Base-by-base conservation (phyloP, 2,329 filamentous ascomycete genomes). In the Cercospora citrullina region DNA sequence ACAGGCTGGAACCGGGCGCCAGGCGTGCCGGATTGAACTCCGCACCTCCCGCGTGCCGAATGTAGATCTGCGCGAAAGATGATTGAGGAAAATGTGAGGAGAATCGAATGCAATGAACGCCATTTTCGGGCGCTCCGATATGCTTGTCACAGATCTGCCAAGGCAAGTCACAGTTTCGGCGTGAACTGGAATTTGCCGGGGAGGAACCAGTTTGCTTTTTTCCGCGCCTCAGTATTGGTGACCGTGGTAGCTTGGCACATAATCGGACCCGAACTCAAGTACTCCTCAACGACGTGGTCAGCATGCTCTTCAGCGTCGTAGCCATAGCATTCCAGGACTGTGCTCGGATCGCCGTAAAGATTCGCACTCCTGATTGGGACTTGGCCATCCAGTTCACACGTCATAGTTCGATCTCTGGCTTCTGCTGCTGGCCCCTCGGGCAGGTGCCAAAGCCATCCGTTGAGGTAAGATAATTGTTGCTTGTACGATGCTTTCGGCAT, bases 401-500 rank as follows among this genome's bases (percentile, higher is more conserved):
- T 71, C 80, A 81, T 81, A 5, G 77, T 75, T 10, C 72, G 66
- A 69, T 82, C 78, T 39, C 80, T 75, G 8, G 77, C 78, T 64
- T 75, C 70, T 79, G 79, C 67, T 70, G 71, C 66, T 68, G 74
- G 14, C 68, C 74, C 78, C 33, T 81, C 78, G 8, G 78, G 77
- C 21, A 82, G 68, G 36, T 79, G 77, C 78, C 77, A 75, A 1
- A 75, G 63, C 71, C 72, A 74, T 6, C 80, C 79, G 67, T 80
- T 81, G 23, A 81, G 67, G 64, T 78, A 81, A 0, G 77, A 80
- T 3, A 80, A 74, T 69, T 83, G 80, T 71, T 82, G 80, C 69
- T 83, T 83, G 31, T 75, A 74, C 63, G 77, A 79, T 18, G 78
- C 81, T 70, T 80, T 80, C 1, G 81, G 80, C 78, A 82, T 82